Evolutionary conservation across 2,329 filamentous ascomycete species (phyloP).

Genomic region (Endothia cerciana): DNA sequence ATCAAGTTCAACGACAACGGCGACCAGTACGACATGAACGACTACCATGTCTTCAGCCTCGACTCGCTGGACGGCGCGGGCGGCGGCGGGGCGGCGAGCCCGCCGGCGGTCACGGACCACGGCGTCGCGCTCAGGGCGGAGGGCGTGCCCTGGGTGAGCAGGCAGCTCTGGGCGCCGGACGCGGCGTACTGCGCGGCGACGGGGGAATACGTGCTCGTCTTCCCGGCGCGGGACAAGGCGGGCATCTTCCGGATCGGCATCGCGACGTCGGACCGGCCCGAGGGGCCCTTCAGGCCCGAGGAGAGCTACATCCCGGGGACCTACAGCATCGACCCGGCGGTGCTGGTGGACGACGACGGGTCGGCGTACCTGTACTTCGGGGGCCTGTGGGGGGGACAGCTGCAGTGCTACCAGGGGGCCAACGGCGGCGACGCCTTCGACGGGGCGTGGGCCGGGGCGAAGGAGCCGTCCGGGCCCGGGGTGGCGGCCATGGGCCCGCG

Average conservation of each 20-base stretch:
- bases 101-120: slow-evolving; percentile 68
- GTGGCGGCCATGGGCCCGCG: slow-evolving; percentile 65
- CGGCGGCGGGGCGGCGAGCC: slow-evolving; percentile 1
- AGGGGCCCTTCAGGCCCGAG: slow-evolving; percentile 72
- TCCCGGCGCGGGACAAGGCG: slow-evolving; percentile 73
- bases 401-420: slow-evolving; percentile 73
- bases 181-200: slow-evolving; percentile 62
- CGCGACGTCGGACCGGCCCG: slow-evolving; percentile 64
- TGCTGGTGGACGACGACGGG: slow-evolving; percentile 70
- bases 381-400: slow-evolving; percentile 79
- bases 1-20: slow-evolving; percentile 79
- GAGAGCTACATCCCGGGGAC: slow-evolving; percentile 67
- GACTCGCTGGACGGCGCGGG: slow-evolving; percentile 48
- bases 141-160: slow-evolving; percentile 76
- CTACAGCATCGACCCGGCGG: slow-evolving; percentile 78
- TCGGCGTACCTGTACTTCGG: slow-evolving; percentile 76
- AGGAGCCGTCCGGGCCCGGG: slow-evolving; percentile 62
- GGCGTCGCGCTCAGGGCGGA: slow-evolving; percentile 67
- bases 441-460: slow-evolving; percentile 53
- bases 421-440: slow-evolving; percentile 58
- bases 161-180: slow-evolving; percentile 82
- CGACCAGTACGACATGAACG: slow-evolving; percentile 82
- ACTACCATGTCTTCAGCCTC: slow-evolving; percentile 78
- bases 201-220: slow-evolving; percentile 75
- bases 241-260: slow-evolving; percentile 77